Evolutionary conservation across 208 protist genomes (phyloP).

Genomic region (Trypanosoma lewisi): DNA sequence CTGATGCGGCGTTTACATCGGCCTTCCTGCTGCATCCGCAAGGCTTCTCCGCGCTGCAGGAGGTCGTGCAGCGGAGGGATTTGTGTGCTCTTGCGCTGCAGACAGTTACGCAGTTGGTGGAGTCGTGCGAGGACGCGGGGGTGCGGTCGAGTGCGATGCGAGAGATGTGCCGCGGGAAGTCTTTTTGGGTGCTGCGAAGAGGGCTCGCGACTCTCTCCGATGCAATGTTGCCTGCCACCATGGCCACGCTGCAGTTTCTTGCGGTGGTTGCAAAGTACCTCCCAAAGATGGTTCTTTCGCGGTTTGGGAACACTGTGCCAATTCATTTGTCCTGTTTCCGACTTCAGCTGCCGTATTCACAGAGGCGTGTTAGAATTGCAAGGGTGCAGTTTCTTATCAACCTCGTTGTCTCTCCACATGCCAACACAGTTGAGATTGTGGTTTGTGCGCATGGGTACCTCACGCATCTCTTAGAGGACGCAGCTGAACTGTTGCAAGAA

Average conservation of each 20-base stretch:
- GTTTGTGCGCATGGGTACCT: slow-evolving; percentile 76
- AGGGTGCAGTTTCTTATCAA: slow-evolving; percentile 68
- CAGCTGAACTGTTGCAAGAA: slow-evolving; percentile 80
- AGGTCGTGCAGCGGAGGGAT: slow-evolving; percentile 32
- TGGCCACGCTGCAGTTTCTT: slow-evolving; percentile 68
- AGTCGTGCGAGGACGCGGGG: slow-evolving; percentile 25
- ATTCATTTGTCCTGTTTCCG: slow-evolving; percentile 73
- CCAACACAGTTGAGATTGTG: slow-evolving; percentile 43
- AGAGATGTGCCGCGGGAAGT: slow-evolving; percentile 64
- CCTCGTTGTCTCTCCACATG: slow-evolving; percentile 44
- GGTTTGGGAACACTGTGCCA: slow-evolving; percentile 67
- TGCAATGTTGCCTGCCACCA: slow-evolving; percentile 33
- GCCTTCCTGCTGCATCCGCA: slow-evolving; percentile 59
- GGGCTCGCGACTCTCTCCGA: slow-evolving; percentile 55
- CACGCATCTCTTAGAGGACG: slow-evolving; percentile 82
- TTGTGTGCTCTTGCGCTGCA: slow-evolving; percentile 42
- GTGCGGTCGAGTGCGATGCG: slow-evolving; percentile 41
- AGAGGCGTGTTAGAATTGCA: slow-evolving; percentile 65
- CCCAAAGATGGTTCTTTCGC: slow-evolving; percentile 65
- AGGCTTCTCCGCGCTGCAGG: slow-evolving; percentile 57
- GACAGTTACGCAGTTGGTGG: slow-evolving; percentile 47
- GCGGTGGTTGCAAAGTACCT: slow-evolving; percentile 44
- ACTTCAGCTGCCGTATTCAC: slow-evolving; percentile 72
- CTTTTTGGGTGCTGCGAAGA: slow-evolving; percentile 45
- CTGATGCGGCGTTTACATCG: slow-evolving; percentile 44